phyloP scores from a whole-genome alignment of 2,329 filamentous ascomycete species.

The Calonectria leucothoes region DNA sequence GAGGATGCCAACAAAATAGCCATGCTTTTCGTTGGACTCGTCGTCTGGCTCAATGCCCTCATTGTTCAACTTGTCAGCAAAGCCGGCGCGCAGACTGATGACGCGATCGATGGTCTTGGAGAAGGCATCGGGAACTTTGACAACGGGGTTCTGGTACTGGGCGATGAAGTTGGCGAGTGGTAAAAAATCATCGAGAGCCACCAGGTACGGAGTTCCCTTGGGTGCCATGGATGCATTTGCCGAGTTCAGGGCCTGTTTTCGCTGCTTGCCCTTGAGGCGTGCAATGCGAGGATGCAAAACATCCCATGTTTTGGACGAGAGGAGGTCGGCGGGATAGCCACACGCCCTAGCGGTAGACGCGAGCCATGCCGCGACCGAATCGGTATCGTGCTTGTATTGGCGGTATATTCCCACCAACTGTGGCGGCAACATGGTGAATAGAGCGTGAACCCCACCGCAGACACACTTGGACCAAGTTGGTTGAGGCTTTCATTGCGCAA shows the following conservation, averaged over 20 bases:
- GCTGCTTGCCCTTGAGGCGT: slow-evolving; percentile 36
- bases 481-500: not conserved
- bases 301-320: slow-evolving; percentile 3
- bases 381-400: slow-evolving; percentile 55
- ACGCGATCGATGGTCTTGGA: slow-evolving; percentile 47
- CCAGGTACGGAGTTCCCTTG: not conserved
- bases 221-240: not conserved
- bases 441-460: not conserved
- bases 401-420: slow-evolving; percentile 47
- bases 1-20: slow-evolving; percentile 49
- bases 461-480: not conserved
- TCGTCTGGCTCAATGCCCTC: slow-evolving; percentile 25
- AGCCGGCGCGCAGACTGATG: slow-evolving; percentile 48
- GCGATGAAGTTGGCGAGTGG: slow-evolving; percentile 52
- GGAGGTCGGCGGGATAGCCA: slow-evolving; percentile 45
- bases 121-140: slow-evolving; percentile 46
- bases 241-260: slow-evolving; percentile 21
- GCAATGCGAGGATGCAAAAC: not conserved
- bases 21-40: slow-evolving; percentile 43
- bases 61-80: slow-evolving; percentile 34
- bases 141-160: slow-evolving; percentile 17
- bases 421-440: slow-evolving; percentile 33
- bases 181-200: slow-evolving; percentile 51
- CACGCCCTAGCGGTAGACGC: slow-evolving; percentile 51
- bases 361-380: slow-evolving; percentile 55